Conservation (phyloP, 257 asterid species). For the Avicennia marina region DNA sequence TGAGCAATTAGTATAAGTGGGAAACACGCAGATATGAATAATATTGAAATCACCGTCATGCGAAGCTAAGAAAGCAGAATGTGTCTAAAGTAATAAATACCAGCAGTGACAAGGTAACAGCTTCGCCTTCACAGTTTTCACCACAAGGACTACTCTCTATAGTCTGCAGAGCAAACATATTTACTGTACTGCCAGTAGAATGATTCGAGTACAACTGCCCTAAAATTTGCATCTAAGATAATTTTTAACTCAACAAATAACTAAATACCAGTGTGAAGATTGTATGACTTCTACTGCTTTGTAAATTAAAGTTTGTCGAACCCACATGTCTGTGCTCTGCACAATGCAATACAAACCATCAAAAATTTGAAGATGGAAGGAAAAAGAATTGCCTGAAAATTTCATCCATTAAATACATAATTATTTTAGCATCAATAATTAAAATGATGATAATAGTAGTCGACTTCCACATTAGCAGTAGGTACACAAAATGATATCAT, state of each 20-base stretch:
- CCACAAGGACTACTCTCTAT: slow-evolving; percentile 96
- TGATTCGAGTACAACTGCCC: too few species aligned
- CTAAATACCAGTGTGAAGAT: slow-evolving; percentile 87
- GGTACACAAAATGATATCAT: not conserved
- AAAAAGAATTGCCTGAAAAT: not conserved
- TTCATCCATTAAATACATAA: not conserved
- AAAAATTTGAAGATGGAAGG: slow-evolving; percentile 14
- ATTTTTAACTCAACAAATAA: slow-evolving; percentile 15
- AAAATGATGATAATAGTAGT: slow-evolving; percentile 1
- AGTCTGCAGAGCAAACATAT: slow-evolving; percentile 57
- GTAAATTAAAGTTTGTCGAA: slow-evolving; percentile 96
- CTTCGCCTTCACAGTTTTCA: slow-evolving; percentile 81
- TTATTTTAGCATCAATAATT: slow-evolving; percentile 5
- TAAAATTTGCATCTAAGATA: too few species aligned
- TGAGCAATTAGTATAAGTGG: slow-evolving; percentile 24
- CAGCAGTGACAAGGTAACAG: slow-evolving; percentile 94
- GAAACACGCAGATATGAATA: slow-evolving; percentile 8
- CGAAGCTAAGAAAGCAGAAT: slow-evolving; percentile 5
- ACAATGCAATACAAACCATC: slow-evolving; percentile 26
- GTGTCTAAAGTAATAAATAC: slow-evolving; percentile 38
- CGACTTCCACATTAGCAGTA: slow-evolving; percentile 7
- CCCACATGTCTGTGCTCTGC: slow-evolving; percentile 99
- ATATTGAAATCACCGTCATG: slow-evolving; percentile 3
- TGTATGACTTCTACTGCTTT: slow-evolving; percentile 99
- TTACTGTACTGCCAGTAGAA: slow-evolving; percentile 21